Evolutionary conservation across 2,329 filamentous ascomycete genomes (phyloP), one percentile per base, ranked within the genome.

Genomic region (Aureobasidium sp.): DNA sequence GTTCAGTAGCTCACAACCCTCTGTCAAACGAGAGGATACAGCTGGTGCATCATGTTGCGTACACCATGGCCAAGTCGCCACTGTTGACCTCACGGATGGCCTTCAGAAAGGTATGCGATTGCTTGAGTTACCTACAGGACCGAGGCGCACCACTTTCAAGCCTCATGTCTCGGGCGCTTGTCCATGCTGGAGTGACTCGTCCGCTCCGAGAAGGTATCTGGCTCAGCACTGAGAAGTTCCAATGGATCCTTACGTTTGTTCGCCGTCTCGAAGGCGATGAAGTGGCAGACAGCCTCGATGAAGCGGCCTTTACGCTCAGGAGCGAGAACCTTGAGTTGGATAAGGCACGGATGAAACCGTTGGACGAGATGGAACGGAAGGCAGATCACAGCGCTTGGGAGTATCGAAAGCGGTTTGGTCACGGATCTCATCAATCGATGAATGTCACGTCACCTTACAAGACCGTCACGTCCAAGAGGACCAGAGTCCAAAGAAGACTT

Each of bases 151-250:
- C 76, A 1, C 68, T 82, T 17, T 70, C 71, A 20, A 73, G 76
- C 1, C 65, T 73, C 3, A 70, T 84, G 62, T 76, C 75, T 7
- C 75, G 78, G 36, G 79, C 82, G 0, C 66, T 84, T 67, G 80
- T 81, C 62, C 74, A 78, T 66, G 77, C 79, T 25, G 81, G 79
- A 17, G 71, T 83, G 27, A 71, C 76, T 27, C 72, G 79, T 17
- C 76, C 73, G 41, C 72, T 78, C 17, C 69, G 74, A 22, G 71
- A 73, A 36, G 73, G 74, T 1, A 63, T 67, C 2, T 67, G 67
- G 27, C 69, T 81, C 1, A 67, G 73, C 14, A 67, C 66, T 0
- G 65, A 65, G 31, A 72, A 73, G 62, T 72, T 80, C 60, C 66
- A 69, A 36, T 82, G 76, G 68, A 75, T 83, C 6, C 65, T 81